Conservation (phyloP, 2,329 filamentous ascomycete species). For the Fusarium virguliforme region DNA sequence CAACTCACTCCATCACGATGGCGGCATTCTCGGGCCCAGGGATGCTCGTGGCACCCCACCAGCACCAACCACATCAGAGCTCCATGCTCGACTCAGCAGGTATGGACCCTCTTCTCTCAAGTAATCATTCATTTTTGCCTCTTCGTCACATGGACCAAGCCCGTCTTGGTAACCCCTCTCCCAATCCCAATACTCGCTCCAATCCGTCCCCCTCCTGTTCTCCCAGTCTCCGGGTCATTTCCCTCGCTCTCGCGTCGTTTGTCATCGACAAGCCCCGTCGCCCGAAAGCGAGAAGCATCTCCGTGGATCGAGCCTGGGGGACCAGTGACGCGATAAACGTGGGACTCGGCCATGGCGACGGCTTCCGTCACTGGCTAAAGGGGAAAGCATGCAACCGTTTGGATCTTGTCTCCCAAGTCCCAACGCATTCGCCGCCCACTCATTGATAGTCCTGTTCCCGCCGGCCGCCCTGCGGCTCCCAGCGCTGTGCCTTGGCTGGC, state of each 20-base stretch:
- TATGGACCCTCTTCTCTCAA: conserved; percentile 41
- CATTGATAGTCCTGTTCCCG: conserved; percentile 14
- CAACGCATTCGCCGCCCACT: conserved; percentile 20
- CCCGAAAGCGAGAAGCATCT: conserved; percentile 44
- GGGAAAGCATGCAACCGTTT: conserved; percentile 30
- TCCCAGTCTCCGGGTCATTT: conserved; percentile 18
- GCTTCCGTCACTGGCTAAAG: conserved; percentile 35
- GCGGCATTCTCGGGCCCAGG: conserved; percentile 49
- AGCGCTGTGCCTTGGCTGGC: conserved; percentile 32
- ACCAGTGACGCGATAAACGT: conserved; percentile 43
- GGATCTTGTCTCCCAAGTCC: conserved; percentile 15
- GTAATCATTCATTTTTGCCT: conserved; percentile 36
- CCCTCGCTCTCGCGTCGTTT: conserved; percentile 34
- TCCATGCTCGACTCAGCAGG: conserved; percentile 47
- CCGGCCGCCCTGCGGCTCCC: conserved; percentile 13
- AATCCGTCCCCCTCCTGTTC: conserved; percentile 29
- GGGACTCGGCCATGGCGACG: conserved; percentile 32
- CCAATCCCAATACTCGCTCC: conserved; percentile 24
- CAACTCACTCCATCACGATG: conserved; percentile 37
- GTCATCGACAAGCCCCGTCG: conserved; percentile 30
- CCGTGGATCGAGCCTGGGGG: conserved; percentile 34
- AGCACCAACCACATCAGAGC: conserved; percentile 46
- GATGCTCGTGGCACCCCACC: conserved; percentile 46
- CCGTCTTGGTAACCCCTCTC: conserved; percentile 24
- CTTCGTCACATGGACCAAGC: conserved; percentile 25